Base-by-base conservation (phyloP, 2,329 filamentous ascomycete species). In the Zelopaecilomyces penicillatus region DNA sequence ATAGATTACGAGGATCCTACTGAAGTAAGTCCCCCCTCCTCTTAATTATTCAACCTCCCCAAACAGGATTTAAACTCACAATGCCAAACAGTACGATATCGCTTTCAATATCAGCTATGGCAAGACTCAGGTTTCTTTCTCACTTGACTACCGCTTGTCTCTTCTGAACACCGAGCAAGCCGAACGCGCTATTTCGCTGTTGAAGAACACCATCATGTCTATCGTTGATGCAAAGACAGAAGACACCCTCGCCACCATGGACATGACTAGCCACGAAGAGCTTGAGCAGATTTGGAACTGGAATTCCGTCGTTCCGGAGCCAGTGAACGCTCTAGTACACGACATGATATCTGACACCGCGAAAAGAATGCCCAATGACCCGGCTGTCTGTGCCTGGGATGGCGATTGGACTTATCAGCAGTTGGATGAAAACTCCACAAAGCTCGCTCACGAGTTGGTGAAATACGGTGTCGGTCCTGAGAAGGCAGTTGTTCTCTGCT, bases 361-460 rank as follows among this genome's bases (percentile, higher is more conserved):
- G 6, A 31, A 42, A 28, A 43, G 46, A 9, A 45, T 45, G 27
- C 56, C 52, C 6, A 12, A 41, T 26, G 50, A 50, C 7, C 39
- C 43, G 11, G 57, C 56, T 3, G 40, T 59, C 19, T 54, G 45
- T 31, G 51, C 55, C 9, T 59, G 54, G 57, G 55, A 58, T 39
- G 57, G 68, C 7, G 48, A 54, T 34, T 60, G 69, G 42, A 67
- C 66, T 6, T 71, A 70, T 47, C 42, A 52, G 34, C 59, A 71
- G 36, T 55, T 71, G 1, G 52, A 57, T 35, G 26, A 37, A 2
- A 36, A 47, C 5, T 47, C 52, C 3, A 38, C 30, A 30, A 38
- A 19, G 6, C 41, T 56, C 7, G 53, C 52, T 10, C 31, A 19
- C 5, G 43, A 47, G 11, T 44, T 56, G n/a, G 30, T 37, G 2